These are phyloP conservation scores for Ceratobasidium sp. DNA, from an alignment of 1,284 basidiomycete genomes.

Conservation along the genomic window DNA sequence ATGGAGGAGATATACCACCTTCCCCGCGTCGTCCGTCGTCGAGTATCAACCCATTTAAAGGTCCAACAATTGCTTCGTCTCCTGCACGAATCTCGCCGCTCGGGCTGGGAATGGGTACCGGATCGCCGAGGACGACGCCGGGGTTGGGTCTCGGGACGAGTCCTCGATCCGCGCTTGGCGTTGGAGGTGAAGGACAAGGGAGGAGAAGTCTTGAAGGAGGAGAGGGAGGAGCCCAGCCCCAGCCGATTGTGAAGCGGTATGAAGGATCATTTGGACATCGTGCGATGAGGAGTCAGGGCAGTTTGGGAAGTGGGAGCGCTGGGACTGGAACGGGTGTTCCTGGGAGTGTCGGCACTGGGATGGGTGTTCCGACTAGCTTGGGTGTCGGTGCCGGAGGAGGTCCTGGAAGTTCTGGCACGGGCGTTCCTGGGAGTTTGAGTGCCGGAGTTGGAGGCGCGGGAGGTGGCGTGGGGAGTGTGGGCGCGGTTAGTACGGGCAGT, in stretches of 20 bases:
- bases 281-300: slow-evolving; percentile 13
- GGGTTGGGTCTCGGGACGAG: slow-evolving; percentile 35
- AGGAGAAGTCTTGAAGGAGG: slow-evolving; percentile 11
- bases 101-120: not conserved
- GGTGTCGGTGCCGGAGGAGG: slow-evolving; percentile 17
- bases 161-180: slow-evolving; percentile 11
- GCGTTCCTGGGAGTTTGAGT: slow-evolving; percentile 25
- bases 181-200: not conserved
- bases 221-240: slow-evolving; percentile 17
- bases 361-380: too few relatives aligned
- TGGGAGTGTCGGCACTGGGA: slow-evolving; percentile 1
- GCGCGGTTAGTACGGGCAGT: not conserved
- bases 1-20: not conserved
- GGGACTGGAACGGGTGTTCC: not conserved
- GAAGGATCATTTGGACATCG: slow-evolving; percentile 37
- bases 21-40: slow-evolving; percentile 19
- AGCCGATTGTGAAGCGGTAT: slow-evolving; percentile 40
- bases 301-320: slow-evolving; percentile 28
- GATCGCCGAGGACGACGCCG: slow-evolving; percentile 29
- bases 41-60: slow-evolving; percentile 33
- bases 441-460: not conserved
- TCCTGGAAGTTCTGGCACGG: not conserved
- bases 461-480: slow-evolving; percentile 10
- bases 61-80: slow-evolving; percentile 24
- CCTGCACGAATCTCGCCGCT: slow-evolving; percentile 11